A percentile compares a stretch with the other conserved stretches of the same genome.
phyloP scores from a whole-genome alignment of 1,139 yeast genomes.

The Arxiozyma slooffiae region DNA sequence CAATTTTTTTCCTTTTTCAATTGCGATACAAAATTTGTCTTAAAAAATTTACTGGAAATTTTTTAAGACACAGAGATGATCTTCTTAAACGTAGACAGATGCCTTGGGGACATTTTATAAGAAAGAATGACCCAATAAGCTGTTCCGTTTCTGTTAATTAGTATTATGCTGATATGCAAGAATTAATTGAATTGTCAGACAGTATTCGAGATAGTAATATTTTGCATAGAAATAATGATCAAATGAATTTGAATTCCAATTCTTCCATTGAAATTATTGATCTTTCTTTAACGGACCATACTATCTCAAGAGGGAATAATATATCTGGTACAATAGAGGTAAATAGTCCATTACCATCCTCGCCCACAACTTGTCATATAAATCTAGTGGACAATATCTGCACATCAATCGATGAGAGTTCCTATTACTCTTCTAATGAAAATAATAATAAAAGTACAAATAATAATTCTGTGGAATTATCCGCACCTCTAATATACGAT shows the following conservation, averaged over 20 bases:
- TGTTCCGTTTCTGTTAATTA: neutral
- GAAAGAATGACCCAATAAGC: neutral
- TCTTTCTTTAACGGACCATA: neutral
- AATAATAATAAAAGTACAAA: too few species aligned
- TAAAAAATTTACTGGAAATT: neutral
- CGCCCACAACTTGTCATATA: neutral
- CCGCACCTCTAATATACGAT: slow-evolving; percentile 4
- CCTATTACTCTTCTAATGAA: neutral
- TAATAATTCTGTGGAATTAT: slow-evolving; percentile 2
- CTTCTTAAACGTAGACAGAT: neutral
- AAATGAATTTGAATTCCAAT: neutral
- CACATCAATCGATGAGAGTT: neutral
- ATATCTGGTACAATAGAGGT: neutral
- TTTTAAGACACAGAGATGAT: neutral
- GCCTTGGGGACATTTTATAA: too few species aligned
- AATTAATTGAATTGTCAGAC: slow-evolving; percentile 2
- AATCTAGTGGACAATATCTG: neutral
- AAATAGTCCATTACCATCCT: neutral
- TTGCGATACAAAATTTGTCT: neutral
- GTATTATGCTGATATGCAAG: neutral
- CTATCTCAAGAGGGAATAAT: neutral
- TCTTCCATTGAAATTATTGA: slow-evolving; percentile 3
- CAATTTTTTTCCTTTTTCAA: neutral
- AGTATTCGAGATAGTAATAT: neutral
- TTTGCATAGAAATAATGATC: neutral